Percentiles rank a stretch among this genome's conserved stretches.
phyloP scores from a whole-genome alignment of 306 rosid species.

The Rubus idaeus region DNA sequence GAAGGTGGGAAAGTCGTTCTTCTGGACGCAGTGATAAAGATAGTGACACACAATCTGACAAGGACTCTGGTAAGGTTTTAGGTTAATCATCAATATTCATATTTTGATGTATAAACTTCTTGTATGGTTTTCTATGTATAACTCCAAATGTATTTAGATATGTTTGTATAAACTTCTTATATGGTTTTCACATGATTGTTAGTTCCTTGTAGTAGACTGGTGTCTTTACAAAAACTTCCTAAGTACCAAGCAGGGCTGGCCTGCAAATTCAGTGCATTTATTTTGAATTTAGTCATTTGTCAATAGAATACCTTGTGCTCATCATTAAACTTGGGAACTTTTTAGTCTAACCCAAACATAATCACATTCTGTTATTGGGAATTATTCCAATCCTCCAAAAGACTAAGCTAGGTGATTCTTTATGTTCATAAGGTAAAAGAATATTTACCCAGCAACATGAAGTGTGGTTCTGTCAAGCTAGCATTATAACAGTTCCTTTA shows the following conservation, averaged over 20 bases:
- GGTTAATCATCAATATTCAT: conserved; percentile 20
- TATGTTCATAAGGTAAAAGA: background rate
- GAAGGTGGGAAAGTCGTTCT: conserved; percentile 86
- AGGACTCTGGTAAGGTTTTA: conserved; percentile 73
- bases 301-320: background rate
- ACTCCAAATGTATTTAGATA: background rate
- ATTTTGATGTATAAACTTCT: background rate
- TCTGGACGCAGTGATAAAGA: conserved; percentile 77
- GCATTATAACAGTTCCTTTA: background rate
- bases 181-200: background rate
- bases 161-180: background rate
- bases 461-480: background rate
- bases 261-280: background rate
- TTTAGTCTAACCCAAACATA: too few species aligned
- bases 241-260: background rate
- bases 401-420: background rate
- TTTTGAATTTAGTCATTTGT: background rate
- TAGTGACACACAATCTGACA: conserved; percentile 74
- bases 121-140: background rate
- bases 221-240: background rate
- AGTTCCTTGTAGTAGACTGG: conserved; percentile 13
- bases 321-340: background rate
- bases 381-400: background rate
- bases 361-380: background rate
- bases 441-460: background rate